Evolutionary conservation across 768 basidiomycete genomes (phyloP).

Genomic region (Lepiota venenata): DNA sequence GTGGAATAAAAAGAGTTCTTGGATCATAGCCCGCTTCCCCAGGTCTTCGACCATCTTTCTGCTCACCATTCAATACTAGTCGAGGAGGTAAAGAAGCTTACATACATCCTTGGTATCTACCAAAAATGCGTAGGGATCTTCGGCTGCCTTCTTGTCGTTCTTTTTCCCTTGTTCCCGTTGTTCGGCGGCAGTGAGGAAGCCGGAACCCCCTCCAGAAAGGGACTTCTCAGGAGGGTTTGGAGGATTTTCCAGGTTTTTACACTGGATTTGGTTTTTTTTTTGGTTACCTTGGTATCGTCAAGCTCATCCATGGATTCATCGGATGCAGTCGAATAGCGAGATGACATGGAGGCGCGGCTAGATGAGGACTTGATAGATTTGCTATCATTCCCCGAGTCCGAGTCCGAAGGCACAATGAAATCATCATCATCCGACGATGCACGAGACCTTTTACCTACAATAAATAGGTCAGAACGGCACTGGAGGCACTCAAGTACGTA

Average conservation of each 20-base stretch:
- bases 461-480: background rate
- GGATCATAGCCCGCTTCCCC: conserved; percentile 89
- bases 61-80: conserved; percentile 9
- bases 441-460: conserved; percentile 35
- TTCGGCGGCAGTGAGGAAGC: conserved; percentile 84
- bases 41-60: conserved; percentile 81
- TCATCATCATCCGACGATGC: conserved; percentile 56
- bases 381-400: conserved; percentile 54
- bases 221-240: conserved; percentile 16
- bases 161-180: conserved; percentile 72
- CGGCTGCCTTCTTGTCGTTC: conserved; percentile 75
- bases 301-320: conserved; percentile 35
- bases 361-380: conserved; percentile 46
- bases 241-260: conserved; percentile 19
- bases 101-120: conserved; percentile 67
- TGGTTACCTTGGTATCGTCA: conserved; percentile 26
- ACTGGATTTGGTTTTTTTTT: conserved; percentile 29
- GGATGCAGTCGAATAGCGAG: conserved; percentile 34
- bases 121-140: conserved; percentile 77
- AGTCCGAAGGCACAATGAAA: conserved; percentile 59
- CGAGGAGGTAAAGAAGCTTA: conserved; percentile 4
- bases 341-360: conserved; percentile 50
- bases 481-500: background rate
- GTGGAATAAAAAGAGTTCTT: conserved; percentile 79
- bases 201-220: conserved; percentile 26